Evolutionary conservation across 2,329 filamentous ascomycete genomes (phyloP).

Genomic region (Proliferodiscus dingleyae): DNA sequence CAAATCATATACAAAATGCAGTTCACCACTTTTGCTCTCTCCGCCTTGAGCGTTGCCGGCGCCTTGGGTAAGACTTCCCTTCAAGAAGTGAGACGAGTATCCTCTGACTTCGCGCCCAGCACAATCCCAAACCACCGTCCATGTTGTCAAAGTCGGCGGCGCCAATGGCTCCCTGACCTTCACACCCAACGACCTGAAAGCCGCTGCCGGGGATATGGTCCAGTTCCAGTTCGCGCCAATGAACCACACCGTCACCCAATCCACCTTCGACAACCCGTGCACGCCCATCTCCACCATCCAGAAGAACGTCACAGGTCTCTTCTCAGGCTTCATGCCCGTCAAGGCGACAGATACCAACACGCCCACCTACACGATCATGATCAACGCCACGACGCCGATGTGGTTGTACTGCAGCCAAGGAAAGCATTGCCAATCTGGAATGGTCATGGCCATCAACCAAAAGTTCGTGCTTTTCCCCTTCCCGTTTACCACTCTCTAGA

Average conservation of each 20-base stretch:
- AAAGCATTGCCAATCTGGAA: slow-evolving; percentile 60
- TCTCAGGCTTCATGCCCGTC: slow-evolving; percentile 63
- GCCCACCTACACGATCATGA: slow-evolving; percentile 65
- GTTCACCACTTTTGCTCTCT: slow-evolving; percentile 27
- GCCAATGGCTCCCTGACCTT: slow-evolving; percentile 48
- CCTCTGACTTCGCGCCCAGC: no score
- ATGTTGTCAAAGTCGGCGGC: slow-evolving; percentile 61
- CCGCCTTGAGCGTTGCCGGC: slow-evolving; percentile 27
- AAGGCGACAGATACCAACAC: slow-evolving; percentile 47
- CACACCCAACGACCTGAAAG: slow-evolving; percentile 61
- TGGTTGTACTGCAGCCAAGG: slow-evolving; percentile 77
- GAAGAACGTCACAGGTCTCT: slow-evolving; percentile 55
- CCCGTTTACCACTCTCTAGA: not conserved
- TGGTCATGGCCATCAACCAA: slow-evolving; percentile 41
- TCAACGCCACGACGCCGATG: slow-evolving; percentile 65
- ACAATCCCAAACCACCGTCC: slow-evolving; percentile 36
- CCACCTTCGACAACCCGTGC: slow-evolving; percentile 68
- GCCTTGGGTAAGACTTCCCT: slow-evolving; percentile 25
- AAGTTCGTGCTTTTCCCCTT: slow-evolving; percentile 39
- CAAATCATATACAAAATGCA: slow-evolving; percentile 27
- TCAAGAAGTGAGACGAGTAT: no score
- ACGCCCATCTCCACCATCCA: slow-evolving; percentile 48
- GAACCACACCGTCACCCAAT: slow-evolving; percentile 79
- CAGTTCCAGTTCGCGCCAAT: slow-evolving; percentile 62
- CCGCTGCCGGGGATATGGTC: slow-evolving; percentile 56